phyloP scores from a whole-genome alignment of 257 asterid species.

The Forsythia suspensa region DNA sequence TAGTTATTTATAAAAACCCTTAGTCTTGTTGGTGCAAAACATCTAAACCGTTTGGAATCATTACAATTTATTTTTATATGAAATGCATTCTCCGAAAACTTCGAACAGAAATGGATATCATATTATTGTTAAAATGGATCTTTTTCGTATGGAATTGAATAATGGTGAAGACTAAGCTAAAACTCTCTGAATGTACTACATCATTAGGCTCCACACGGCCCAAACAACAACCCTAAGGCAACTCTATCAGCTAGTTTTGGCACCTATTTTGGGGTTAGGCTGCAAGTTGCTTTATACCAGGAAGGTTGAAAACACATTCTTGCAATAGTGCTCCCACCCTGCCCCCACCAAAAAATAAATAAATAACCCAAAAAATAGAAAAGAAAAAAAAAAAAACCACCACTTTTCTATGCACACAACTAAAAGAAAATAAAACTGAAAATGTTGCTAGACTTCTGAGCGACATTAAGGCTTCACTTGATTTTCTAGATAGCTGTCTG shows the following conservation, averaged over 20 bases:
- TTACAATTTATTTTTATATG: no score
- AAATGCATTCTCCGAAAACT: not conserved
- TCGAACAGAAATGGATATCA: not conserved
- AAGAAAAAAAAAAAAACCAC: no score
- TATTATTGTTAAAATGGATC: not conserved
- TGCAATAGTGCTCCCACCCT: not conserved
- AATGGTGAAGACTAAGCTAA: not conserved
- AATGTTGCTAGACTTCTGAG: not conserved
- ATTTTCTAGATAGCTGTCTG: no score
- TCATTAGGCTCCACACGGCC: not conserved
- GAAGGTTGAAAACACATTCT: not conserved
- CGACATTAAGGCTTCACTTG: not conserved
- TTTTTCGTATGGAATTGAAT: not conserved
- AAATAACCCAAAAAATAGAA: not conserved
- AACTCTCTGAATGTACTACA: not conserved
- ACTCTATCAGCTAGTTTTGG: not conserved
- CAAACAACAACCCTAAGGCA: not conserved
- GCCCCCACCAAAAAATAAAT: not conserved
- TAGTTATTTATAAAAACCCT: not conserved
- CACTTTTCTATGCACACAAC: not conserved
- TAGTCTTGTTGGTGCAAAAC: not conserved
- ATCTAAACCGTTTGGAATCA: not conserved
- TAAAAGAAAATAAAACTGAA: not conserved
- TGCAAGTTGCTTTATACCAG: not conserved
- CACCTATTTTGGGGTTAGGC: not conserved